Percentiles rank a stretch among this genome's conserved stretches.
Conservation (phyloP, 2,329 filamentous ascomycete genomes). For the Cladophialophora yegresii region DNA sequence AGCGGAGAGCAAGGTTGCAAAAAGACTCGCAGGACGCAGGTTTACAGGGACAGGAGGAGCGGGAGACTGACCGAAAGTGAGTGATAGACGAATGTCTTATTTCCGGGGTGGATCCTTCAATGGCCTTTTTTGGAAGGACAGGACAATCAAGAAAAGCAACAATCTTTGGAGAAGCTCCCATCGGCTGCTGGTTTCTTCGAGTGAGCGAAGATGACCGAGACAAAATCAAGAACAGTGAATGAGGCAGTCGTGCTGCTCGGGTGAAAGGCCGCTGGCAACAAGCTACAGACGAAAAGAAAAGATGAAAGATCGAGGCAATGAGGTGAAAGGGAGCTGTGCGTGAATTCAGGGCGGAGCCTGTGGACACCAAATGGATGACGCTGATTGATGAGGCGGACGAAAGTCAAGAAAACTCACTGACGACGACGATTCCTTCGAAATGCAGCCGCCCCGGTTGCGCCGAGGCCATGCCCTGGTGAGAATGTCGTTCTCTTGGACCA, state of each 20-base stretch:
- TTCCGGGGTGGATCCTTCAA: conserved; percentile 14
- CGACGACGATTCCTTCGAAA: background rate
- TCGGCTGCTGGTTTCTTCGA: background rate
- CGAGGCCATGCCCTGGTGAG: background rate
- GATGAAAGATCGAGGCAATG: background rate
- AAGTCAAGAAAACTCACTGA: conserved; percentile 13
- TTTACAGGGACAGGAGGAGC: background rate
- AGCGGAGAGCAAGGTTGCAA: conserved; percentile 14
- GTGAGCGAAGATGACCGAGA: background rate
- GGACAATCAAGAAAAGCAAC: background rate
- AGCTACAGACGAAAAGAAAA: background rate
- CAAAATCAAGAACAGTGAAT: background rate
- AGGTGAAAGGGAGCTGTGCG: background rate
- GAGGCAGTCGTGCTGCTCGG: background rate
- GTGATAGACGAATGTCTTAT: conserved; percentile 18
- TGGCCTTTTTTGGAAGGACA: conserved; percentile 7
- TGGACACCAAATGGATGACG: conserved; percentile 1
- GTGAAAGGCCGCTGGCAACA: background rate
- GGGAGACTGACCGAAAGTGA: conserved; percentile 12
- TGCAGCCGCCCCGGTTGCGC: background rate
- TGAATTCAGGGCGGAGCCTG: conserved; percentile 4
- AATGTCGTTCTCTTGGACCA: background rate
- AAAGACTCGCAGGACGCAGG: conserved; percentile 3
- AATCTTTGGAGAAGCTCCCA: background rate
- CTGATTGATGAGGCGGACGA: conserved; percentile 6